These are phyloP conservation scores for Cicer judaicum DNA, from an alignment of 306 rosid genomes.

Conservation along the genomic window DNA sequence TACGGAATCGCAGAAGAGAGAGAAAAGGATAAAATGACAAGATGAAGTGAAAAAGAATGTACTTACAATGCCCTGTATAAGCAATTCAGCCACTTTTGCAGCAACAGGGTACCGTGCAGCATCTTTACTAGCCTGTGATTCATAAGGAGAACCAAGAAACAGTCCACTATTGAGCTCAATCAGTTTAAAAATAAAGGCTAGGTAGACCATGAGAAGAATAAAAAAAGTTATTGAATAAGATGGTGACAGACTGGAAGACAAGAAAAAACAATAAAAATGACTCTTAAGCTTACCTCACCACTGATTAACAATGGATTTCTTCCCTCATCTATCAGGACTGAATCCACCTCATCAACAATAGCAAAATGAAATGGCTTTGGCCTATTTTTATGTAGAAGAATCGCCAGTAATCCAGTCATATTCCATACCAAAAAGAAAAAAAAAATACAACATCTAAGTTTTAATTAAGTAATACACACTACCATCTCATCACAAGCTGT, in stretches of 20 bases:
- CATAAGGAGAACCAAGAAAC: slow-evolving; percentile 49
- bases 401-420: slow-evolving; percentile 31
- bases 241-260: not conserved
- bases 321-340: slow-evolving; percentile 96
- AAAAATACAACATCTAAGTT: slow-evolving; percentile 28
- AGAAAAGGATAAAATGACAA: slow-evolving; percentile 30
- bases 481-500: slow-evolving; percentile 99
- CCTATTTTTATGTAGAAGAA: slow-evolving; percentile 59
- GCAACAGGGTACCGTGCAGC: slow-evolving; percentile 97
- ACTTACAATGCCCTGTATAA: slow-evolving; percentile 74
- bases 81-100: slow-evolving; percentile 95
- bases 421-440: slow-evolving; percentile 11
- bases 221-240: slow-evolving; percentile 7
- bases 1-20: slow-evolving; percentile 35
- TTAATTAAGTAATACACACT: slow-evolving; percentile 41
- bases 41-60: slow-evolving; percentile 42
- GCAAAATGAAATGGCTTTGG: slow-evolving; percentile 98
- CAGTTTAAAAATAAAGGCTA: slow-evolving; percentile 21
- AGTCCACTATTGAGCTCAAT: slow-evolving; percentile 15
- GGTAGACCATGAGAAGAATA: slow-evolving; percentile 12
- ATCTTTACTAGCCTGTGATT: slow-evolving; percentile 83
- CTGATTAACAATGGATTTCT: slow-evolving; percentile 96
- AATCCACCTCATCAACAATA: slow-evolving; percentile 97
- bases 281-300: slow-evolving; percentile 71
- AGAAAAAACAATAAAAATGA: slow-evolving; percentile 24